These are phyloP conservation scores for Isatis tinctoria DNA, from an alignment of 345 rosid species.

Conservation along the genomic window DNA sequence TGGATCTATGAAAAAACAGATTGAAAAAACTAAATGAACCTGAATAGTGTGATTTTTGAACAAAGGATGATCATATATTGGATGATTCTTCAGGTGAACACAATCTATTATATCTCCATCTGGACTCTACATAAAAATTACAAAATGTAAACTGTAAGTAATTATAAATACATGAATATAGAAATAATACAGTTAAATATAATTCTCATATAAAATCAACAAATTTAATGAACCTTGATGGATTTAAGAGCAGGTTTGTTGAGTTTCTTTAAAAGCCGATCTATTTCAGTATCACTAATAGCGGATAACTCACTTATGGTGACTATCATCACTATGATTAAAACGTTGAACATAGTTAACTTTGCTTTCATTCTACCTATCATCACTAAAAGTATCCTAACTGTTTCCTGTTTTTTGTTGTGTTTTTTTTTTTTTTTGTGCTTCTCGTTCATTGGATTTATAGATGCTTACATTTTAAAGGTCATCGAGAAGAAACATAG, in stretches of 20 bases:
- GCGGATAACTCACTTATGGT: not conserved
- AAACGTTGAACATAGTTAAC: not conserved
- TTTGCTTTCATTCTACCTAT: not conserved
- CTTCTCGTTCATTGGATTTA: not conserved
- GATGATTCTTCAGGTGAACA: conserved; percentile 6
- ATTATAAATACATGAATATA: not conserved
- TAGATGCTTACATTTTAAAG: too few species aligned
- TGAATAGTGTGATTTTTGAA: conserved; percentile 1
- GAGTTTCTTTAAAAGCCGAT: not conserved
- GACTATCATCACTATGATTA: not conserved
- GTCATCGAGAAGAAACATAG: too few species aligned
- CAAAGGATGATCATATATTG: conserved; percentile 4
- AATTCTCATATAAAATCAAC: not conserved
- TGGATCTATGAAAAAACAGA: too few species aligned
- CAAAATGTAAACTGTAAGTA: not conserved
- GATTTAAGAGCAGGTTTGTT: conserved; percentile 8
- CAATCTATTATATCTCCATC: conserved; percentile 1
- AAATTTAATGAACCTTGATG: not conserved
- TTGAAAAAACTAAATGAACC: not conserved
- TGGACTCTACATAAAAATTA: not conserved
- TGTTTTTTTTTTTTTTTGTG: too few species aligned
- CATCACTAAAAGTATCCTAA: not conserved
- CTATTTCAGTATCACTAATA: not conserved
- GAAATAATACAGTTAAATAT: too few species aligned
- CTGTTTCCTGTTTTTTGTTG: not conserved